Base-by-base conservation (phyloP, 345 rosid species). In the Lumnitzera littorea region DNA sequence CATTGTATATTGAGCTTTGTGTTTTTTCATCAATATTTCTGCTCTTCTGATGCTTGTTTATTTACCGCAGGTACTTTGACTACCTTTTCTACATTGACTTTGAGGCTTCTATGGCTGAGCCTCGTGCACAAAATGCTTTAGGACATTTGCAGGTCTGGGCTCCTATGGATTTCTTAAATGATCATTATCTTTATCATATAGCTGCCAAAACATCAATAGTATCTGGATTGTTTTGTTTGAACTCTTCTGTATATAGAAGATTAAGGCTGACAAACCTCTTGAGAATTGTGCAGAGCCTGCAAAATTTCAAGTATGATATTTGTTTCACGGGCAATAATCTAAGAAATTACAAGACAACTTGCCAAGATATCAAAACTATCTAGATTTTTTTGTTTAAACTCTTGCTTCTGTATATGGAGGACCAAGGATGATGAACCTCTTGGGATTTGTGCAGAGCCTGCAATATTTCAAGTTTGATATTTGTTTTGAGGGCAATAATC, bases 21-120 rank as follows among this genome's bases (percentile, higher is more conserved):
- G 24, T 52, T 52, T 54, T 24, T 14, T 5, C 13, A 5, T 24
- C 57, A 46, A 5, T 53, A 23, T 46, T 9, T 36, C 10, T 9
- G 9, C 43, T 12, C 43, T 52, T 48, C 11, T 14, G 60, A 55
- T 62, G 3, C 20, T 41, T 36, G 51, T 29, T 16, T 60, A 61
- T 57, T 55, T 15, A 55, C 61, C 58, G 54, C 72, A 78, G 86
- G 77, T 76, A 76, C 62, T 78, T 81, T 48, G 83, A 78, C 72
- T 81, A 81, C 59, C 76, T 78, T 56, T 81, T 81, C 68, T 73
- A 73, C 63, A 67, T 81, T 46, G 83, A 81, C 66, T 81, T 81
- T 69, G 86, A 76, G 66, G 86, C 86, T 63, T 81, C 86, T 41
- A 78, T 81, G 81, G 86, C 86, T 4, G 86, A 78, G 48, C 67